Evolutionary conservation across 192 early-diverging fungal genomes (phyloP), one percentile per base, ranked within the genome.

Genomic region (Entomortierella beljakovae): DNA sequence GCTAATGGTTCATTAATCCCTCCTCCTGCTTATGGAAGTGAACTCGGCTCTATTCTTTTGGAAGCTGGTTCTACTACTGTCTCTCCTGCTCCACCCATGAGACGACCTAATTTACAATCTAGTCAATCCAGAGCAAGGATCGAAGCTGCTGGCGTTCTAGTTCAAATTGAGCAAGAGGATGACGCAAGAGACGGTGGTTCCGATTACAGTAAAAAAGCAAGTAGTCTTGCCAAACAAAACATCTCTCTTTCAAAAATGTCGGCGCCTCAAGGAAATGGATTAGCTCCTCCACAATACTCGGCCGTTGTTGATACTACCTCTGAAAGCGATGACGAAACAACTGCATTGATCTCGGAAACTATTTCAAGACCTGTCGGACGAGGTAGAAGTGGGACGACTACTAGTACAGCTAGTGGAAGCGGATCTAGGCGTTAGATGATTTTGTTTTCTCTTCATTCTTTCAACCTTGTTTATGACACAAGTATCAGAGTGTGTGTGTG

Each of bases 1-100:
- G 75, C 89, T 6, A 84, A 88, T 70, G 92, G 92, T 22, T 86
- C 90, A 9, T 69, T 90, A 8, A 79, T 82, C n/a, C 93, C 93
- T n/a, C 93, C 93, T 32, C 93, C 93, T 8, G 86, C 92, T 0
- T 94, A 94, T 71, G 93, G 93, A 6, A 86, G 84, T n/a, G 88
- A 93, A 74, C 83, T 87, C 56, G 92, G 87, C 48, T 90, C 93
- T 0, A 85, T 92, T 60, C 63, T 94, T 48, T 80, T 94, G 10
- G 85, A 80, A 43, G 66, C 66, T 13, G 54, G 54, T 31, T 33
- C 67, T 26, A 29, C 56, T 5, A 37, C n/a, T n/a, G n/a, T 35
- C 32, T 9, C 49, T 22, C 65, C 72, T 18, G 59, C 65, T 25
- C 55, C 56, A 32, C 67, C 56, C 0, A 49, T 51, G 0, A 32